These are phyloP conservation scores for Bonia amplexicaulis DNA, from an alignment of 176 grass and related monocot species.

Conservation along the genomic window DNA sequence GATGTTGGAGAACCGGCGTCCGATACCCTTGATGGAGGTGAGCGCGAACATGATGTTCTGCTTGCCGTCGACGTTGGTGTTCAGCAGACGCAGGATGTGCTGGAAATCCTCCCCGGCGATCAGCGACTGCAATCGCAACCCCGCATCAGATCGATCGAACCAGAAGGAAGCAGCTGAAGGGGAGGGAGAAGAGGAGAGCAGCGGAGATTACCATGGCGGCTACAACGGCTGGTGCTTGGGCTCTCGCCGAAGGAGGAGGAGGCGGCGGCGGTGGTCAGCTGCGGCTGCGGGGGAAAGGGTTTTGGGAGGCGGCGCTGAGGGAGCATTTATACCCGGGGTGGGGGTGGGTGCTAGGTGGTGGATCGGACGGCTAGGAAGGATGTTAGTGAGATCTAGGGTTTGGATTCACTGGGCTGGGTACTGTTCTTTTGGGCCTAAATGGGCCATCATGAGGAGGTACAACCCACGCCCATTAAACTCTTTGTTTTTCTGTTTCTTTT, in stretches of 20 bases:
- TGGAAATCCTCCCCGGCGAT: slow-evolving; percentile 90
- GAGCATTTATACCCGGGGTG: neutral
- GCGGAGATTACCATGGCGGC: slow-evolving; percentile 21
- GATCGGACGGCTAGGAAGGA: slow-evolving; percentile 15
- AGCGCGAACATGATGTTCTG: slow-evolving; percentile 98
- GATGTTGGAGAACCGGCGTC: slow-evolving; percentile 93
- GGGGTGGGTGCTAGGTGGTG: neutral
- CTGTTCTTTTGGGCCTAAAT: neutral
- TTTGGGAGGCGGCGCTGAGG: neutral
- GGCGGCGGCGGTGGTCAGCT: neutral
- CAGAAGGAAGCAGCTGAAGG: neutral
- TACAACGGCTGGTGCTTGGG: neutral
- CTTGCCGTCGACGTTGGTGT: slow-evolving; percentile 95
- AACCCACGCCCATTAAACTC: neutral
- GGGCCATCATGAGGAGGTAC: neutral
- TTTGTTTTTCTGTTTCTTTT: neutral
- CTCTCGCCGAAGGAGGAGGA: neutral
- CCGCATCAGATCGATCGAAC: neutral
- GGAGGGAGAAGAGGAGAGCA: no score
- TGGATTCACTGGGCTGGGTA: neutral
- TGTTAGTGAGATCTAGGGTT: neutral
- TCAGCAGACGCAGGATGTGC: slow-evolving; percentile 85
- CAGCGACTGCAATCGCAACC: slow-evolving; percentile 39
- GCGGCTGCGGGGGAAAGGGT: neutral
- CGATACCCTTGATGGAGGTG: slow-evolving; percentile 88